Base-by-base conservation (phyloP, 1,284 basidiomycete species). In the Ganoderma sp. region DNA sequence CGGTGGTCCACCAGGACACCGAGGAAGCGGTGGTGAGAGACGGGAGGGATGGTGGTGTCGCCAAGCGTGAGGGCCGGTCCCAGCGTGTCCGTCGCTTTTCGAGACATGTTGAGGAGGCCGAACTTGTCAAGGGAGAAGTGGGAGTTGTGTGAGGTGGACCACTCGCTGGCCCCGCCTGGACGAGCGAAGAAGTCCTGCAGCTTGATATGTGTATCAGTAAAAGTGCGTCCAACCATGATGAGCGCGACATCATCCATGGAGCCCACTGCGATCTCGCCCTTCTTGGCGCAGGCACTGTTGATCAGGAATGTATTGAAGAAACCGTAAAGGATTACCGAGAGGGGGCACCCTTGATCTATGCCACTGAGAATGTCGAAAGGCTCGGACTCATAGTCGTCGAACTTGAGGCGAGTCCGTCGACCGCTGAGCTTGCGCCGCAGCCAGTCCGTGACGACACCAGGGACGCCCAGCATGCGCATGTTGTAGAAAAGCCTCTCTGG, bases 1-100 rank as follows among this genome's bases (percentile, higher is more conserved):
- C 76, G 54, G 3, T 75, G 70, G 71, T 84, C 81, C 0, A 84
- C 17, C 8, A 76, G 54, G 0, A 84, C 73, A 0, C 82, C 81
- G 1, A 84, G 74, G 61, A 79, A 79, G 57, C 79, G 80, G 25
- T 74, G 69, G 19, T 65, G 66, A 15, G 50, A 45, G 10, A 67
- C 17, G 10, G 75, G 65, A 2, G 52, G n/a, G 6, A 68, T 60
- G 22, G 74, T 70, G 0, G 67, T 66, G 12, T 65, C 58, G 15
- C 66, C 63, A 7, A 75, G 67, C 0, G 2, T 2, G 2, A 75
- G 67, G 67, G 1, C 0, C 69, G 73, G 1, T 71, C 72, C 0
- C 73, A 69, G 56, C 66, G 61, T 3, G 41, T 34, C 60, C 7
- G 28, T 50, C 28, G 32, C 41, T 3, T 56, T 37, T 1, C 34